Evolutionary conservation across 2,329 filamentous ascomycete species (phyloP).

Genomic region (Didymosphaeria variabile): DNA sequence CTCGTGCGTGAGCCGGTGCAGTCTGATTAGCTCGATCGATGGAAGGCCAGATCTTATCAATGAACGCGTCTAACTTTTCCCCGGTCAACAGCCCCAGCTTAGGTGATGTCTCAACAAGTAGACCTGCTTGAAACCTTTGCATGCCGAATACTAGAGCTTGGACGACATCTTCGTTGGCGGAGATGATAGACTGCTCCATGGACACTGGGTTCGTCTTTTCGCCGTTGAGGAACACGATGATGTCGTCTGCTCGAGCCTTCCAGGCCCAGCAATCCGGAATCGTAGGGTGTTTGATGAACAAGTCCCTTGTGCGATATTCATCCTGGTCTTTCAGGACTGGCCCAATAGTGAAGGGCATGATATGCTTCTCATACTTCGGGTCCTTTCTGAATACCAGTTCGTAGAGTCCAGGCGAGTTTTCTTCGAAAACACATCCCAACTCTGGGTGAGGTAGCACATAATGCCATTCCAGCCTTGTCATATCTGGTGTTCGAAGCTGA

Average conservation of each 20-base stretch:
- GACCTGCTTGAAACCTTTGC: conserved; percentile 33
- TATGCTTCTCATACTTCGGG: conserved; percentile 14
- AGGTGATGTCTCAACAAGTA: conserved; percentile 35
- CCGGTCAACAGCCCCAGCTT: conserved; percentile 10
- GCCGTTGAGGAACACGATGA: conserved; percentile 22
- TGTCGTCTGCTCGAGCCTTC: conserved; percentile 22
- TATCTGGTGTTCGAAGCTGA: not conserved
- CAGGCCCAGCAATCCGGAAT: conserved; percentile 18
- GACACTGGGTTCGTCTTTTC: conserved; percentile 23
- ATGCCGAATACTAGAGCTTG: conserved; percentile 39
- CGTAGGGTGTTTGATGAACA: conserved; percentile 20
- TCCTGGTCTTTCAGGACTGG: conserved; percentile 15
- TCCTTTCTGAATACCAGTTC: conserved; percentile 18
- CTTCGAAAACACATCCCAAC: conserved; percentile 17
- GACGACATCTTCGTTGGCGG: conserved; percentile 12
- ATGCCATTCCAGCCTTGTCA: conserved; percentile 19
- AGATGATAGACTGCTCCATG: conserved; percentile 16
- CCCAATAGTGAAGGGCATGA: conserved; percentile 17
- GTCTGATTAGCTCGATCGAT: conserved; percentile 55
- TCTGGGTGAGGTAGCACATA: conserved; percentile 21
- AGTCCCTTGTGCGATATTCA: conserved; percentile 19
- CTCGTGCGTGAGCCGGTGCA: conserved; percentile 52
- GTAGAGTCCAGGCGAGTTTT: conserved; percentile 12
- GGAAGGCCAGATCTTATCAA: conserved; percentile 56
- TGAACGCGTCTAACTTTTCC: conserved; percentile 28